Conservation (phyloP, 345 rosid species). For the Citropsis articulata region DNA sequence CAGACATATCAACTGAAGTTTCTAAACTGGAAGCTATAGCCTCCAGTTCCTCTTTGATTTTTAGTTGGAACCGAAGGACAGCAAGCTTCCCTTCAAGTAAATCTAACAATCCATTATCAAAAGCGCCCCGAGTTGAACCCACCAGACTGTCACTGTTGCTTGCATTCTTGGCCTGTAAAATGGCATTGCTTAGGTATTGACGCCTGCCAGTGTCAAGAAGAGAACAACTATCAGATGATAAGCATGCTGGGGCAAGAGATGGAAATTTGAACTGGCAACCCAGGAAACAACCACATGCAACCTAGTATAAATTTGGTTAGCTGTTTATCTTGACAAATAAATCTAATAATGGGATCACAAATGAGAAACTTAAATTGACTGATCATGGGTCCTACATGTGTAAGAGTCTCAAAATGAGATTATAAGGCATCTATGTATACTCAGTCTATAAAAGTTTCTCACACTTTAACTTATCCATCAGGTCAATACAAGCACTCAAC, state of each 20-base stretch:
- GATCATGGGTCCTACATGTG: background rate
- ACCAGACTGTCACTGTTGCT: conserved; percentile 52
- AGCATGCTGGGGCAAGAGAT: background rate
- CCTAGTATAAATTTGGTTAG: background rate
- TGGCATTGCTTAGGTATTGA: conserved; percentile 85
- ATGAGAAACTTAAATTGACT: background rate
- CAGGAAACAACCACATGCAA: conserved; percentile 13
- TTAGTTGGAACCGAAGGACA: conserved; percentile 89
- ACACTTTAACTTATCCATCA: background rate
- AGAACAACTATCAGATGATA: conserved; percentile 21
- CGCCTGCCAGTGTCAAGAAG: conserved; percentile 53
- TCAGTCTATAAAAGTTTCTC: background rate
- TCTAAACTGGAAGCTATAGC: conserved; percentile 61
- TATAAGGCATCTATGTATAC: background rate
- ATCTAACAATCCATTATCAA: conserved; percentile 82
- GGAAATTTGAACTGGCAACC: background rate
- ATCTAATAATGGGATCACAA: background rate
- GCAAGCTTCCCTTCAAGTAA: conserved; percentile 94
- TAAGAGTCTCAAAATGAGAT: background rate
- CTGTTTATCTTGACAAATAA: conserved; percentile 1
- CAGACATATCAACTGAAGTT: conserved; percentile 48
- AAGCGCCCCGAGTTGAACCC: conserved; percentile 49
- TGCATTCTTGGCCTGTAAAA: conserved; percentile 93
- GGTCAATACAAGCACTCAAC: background rate
- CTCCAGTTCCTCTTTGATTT: conserved; percentile 78